Percentiles rank a stretch among this genome's conserved stretches.
These are phyloP conservation scores for Pichia norvegensis DNA, from an alignment of 1,139 yeast species.

Conservation along the genomic window DNA sequence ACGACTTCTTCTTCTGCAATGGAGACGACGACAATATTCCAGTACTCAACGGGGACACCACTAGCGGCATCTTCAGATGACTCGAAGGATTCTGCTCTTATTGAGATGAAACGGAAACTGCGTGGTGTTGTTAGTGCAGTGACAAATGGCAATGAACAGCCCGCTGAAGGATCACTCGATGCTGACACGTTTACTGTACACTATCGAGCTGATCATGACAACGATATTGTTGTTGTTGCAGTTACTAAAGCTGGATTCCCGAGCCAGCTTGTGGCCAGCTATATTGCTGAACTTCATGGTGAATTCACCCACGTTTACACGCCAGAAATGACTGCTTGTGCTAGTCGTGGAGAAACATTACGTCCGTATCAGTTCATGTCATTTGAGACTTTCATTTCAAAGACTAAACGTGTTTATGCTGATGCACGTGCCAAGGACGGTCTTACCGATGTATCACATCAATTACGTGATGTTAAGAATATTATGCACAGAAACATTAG, in stretches of 20 bases:
- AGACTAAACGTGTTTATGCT: conserved; percentile 81
- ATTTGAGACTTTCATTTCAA: conserved; percentile 74
- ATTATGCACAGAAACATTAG: conserved; percentile 96
- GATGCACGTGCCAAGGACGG: conserved; percentile 74
- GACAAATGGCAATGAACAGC: conserved; percentile 3
- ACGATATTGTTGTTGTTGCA: conserved; percentile 11
- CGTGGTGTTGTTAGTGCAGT: conserved; percentile 71
- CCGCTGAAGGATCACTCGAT: conserved; percentile 8
- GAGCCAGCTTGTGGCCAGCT: conserved; percentile 81
- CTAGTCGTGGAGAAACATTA: conserved; percentile 2
- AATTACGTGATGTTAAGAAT: conserved; percentile 85
- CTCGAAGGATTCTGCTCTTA: neutral
- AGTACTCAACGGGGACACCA: conserved; percentile 70
- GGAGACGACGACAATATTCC: conserved; percentile 62
- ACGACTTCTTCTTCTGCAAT: conserved; percentile 25
- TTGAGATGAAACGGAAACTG: conserved; percentile 71
- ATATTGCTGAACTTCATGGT: conserved; percentile 68
- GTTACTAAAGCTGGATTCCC: conserved; percentile 71
- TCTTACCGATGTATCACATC: conserved; percentile 68
- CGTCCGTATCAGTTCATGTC: conserved; percentile 80
- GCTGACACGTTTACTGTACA: conserved; percentile 9
- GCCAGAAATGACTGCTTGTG: conserved; percentile 45
- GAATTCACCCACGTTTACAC: conserved; percentile 83
- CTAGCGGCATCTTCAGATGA: conserved; percentile 92
- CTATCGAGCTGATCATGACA: conserved; percentile 6